These are phyloP conservation scores for Dioszegia hungarica DNA, from an alignment of 768 basidiomycete genomes.

Conservation along the genomic window DNA sequence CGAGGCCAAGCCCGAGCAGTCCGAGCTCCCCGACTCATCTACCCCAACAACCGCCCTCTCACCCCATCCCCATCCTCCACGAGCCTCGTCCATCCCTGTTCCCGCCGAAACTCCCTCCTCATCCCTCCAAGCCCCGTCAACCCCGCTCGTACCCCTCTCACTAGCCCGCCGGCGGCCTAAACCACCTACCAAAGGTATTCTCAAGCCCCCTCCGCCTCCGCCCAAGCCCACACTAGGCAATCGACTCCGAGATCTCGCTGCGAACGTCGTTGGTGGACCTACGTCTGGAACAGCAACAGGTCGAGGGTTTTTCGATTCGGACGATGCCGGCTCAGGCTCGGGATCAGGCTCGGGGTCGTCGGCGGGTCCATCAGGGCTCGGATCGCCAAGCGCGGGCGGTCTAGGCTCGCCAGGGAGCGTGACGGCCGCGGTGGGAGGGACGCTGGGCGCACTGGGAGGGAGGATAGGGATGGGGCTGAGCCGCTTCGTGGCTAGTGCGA, in stretches of 20 bases:
- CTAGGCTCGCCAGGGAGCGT: background rate
- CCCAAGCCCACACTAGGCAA: slow-evolving; percentile 44
- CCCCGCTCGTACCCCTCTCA: slow-evolving; percentile 6
- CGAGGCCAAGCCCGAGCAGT: background rate
- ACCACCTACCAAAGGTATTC: slow-evolving; percentile 48
- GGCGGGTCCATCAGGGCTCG: background rate
- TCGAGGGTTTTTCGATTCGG: slow-evolving; percentile 14
- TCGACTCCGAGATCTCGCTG: slow-evolving; percentile 43
- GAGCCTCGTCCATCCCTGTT: background rate
- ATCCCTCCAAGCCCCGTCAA: background rate
- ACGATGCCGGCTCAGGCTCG: slow-evolving; percentile 11
- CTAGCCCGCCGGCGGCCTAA: slow-evolving; percentile 37
- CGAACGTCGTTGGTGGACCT: slow-evolving; percentile 30
- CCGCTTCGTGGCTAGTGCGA: slow-evolving; percentile 20
- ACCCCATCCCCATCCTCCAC: background rate
- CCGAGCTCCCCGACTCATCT: background rate
- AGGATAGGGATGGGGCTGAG: slow-evolving; percentile 38
- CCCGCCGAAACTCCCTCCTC: background rate
- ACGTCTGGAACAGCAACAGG: slow-evolving; percentile 2
- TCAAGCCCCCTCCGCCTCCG: slow-evolving; percentile 49
- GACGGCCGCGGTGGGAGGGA: slow-evolving; percentile 16
- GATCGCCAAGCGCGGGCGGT: background rate
- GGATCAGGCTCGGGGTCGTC: too few species aligned
- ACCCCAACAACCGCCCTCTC: background rate
- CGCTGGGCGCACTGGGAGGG: slow-evolving; percentile 39